These are phyloP conservation scores for Sugiyamaella lignohabitans DNA, from an alignment of 805 yeast genomes.

Conservation along the genomic window DNA sequence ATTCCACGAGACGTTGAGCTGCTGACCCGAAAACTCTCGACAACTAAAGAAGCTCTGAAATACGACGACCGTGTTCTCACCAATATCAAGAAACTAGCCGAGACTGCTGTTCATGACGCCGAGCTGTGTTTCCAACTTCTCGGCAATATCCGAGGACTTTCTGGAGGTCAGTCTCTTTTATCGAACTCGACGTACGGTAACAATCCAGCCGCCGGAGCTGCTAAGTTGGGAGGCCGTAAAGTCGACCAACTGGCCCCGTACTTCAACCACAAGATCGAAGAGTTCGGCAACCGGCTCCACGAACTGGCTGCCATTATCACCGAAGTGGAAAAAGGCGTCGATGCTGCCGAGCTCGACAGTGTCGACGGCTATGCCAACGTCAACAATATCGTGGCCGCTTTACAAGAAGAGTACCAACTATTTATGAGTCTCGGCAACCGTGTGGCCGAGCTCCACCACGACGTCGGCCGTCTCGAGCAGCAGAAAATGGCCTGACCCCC, in stretches of 20 bases:
- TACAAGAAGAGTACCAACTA: conserved; percentile 54
- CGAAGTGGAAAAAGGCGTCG: conserved; percentile 31
- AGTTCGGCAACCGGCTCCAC: conserved; percentile 37
- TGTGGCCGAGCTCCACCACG: conserved; percentile 63
- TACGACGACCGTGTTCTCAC: conserved; percentile 37
- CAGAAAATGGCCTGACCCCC: too few relatives aligned
- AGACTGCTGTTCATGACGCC: conserved; percentile 25
- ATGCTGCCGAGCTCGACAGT: conserved; percentile 26
- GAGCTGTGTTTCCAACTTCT: conserved; percentile 26
- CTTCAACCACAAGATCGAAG: conserved; percentile 42
- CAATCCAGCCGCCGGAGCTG: not conserved
- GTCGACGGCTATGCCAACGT: conserved; percentile 14
- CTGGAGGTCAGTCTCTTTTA: not conserved
- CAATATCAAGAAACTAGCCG: conserved; percentile 24
- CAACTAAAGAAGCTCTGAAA: conserved; percentile 48
- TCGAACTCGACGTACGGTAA: not conserved
- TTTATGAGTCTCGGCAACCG: conserved; percentile 68
- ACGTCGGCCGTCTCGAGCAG: conserved; percentile 28
- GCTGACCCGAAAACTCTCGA: conserved; percentile 41
- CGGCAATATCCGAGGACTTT: conserved; percentile 9
- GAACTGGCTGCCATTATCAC: conserved; percentile 28
- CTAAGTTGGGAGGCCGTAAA: conserved; percentile 17
- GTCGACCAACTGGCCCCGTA: conserved; percentile 44
- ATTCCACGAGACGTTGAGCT: conserved; percentile 53
- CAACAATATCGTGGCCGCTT: conserved; percentile 23